A percentile compares a stretch with the other conserved stretches of the same genome.
phyloP scores from a whole-genome alignment of 352 stramenopile genomes.

The Pseudoperonospora humuli region DNA sequence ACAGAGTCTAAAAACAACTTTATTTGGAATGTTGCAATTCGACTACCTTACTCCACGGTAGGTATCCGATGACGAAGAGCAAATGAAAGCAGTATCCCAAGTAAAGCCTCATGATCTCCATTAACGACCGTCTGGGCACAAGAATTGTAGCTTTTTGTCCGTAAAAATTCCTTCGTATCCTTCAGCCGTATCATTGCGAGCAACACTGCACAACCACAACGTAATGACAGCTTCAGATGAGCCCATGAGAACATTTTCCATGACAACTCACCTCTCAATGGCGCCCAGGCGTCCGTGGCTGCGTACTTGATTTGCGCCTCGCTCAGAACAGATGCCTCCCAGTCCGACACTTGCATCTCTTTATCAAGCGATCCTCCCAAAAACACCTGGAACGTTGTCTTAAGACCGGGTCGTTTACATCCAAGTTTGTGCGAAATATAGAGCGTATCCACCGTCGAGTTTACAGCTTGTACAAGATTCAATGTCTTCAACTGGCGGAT shows the following conservation, averaged over 20 bases:
- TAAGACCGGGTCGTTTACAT: conserved; percentile 60
- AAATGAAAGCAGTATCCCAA: conserved; percentile 41
- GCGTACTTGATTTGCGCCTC: conserved; percentile 70
- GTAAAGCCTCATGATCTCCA: conserved; percentile 36
- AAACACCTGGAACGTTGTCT: conserved; percentile 73
- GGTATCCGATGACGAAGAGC: conserved; percentile 20
- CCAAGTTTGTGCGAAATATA: conserved; percentile 71
- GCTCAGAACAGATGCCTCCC: conserved; percentile 59
- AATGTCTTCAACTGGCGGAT: conserved; percentile 52
- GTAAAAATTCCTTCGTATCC: conserved; percentile 41
- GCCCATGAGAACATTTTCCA: neutral
- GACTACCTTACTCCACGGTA: neutral
- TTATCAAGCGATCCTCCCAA: conserved; percentile 61
- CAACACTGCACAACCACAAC: conserved; percentile 40
- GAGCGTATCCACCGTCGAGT: conserved; percentile 74
- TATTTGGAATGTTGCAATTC: too few relatives aligned
- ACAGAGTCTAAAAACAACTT: too few relatives aligned
- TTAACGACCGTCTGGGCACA: conserved; percentile 28
- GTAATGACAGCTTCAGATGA: neutral
- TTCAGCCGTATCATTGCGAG: conserved; percentile 67
- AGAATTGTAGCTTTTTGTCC: conserved; percentile 63
- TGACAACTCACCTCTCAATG: conserved; percentile 43
- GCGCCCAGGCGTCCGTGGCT: conserved; percentile 72
- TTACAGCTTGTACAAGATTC: conserved; percentile 47
- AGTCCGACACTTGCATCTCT: conserved; percentile 84